Base-by-base conservation (phyloP, 78 protist species). In the Dictyostelium purpureum region DNA sequence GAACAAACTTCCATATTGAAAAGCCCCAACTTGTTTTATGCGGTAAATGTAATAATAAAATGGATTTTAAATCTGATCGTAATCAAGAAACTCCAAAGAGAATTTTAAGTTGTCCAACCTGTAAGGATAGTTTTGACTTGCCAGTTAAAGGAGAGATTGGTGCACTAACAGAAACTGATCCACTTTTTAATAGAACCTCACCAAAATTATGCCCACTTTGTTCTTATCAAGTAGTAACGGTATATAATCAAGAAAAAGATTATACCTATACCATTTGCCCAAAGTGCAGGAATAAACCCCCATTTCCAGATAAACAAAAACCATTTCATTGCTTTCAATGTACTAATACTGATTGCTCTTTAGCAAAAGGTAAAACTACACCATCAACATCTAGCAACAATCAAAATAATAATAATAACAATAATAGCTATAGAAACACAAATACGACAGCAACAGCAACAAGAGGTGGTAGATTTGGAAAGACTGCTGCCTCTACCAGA, bases 311-410 rank as follows among this genome's bases (percentile, higher is more conserved):
- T 37, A 24, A 43, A 49, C 42, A 65, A 26, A 38, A 43, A 63
- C 89, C 89, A 54, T 90, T 85, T 42, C 92, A 70, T 74, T 85
- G 92, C 47, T 85, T 85, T 35, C 80, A 85, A 73, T 85, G 92
- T 45, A 85, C 81, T 3, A 31, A 31, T 51, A 51, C 14, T 26
- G 31, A 42, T 24, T 85, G 92, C 61, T 4, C 14, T 4, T 35
- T 85, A 21, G 92, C 92, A 56, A 85, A 16, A 18, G 82, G 82
- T 35, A 31, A 26, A 57, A 38, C 26, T 67, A 56, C 43, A 82
- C 14, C 51, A 37, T 1, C 45, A 38, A 19, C 47, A 28, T 28
- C 28, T 24, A 45, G 16, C 26, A 63, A 28, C 70, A 31, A 71
- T 43, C n/a, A 67, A 42, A 70, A 43, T 24, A 43, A 71, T 45